Percentiles rank a stretch among this genome's conserved stretches.
phyloP scores from a whole-genome alignment of 257 asterid species.

The Gynochthodes officinalis region DNA sequence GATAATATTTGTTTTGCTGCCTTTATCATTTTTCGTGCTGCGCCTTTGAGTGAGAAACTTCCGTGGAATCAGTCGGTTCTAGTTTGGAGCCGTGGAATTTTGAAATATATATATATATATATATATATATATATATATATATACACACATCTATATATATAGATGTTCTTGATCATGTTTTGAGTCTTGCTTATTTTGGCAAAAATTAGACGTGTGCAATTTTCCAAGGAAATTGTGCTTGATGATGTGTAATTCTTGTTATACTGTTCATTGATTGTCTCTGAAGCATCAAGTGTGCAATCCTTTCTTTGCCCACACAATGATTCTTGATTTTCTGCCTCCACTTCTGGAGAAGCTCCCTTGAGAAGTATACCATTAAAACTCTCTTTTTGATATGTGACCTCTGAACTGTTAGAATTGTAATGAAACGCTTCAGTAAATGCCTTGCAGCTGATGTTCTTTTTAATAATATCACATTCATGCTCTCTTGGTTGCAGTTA shows the following conservation, averaged over 20 bases:
- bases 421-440: background rate
- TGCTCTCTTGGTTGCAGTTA: slow-evolving; percentile 10
- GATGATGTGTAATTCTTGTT: background rate
- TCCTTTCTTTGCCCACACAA: background rate
- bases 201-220: background rate
- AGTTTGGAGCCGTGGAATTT: no score
- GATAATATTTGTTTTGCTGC: background rate
- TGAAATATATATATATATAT: no score
- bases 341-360: background rate
- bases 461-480: background rate
- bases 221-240: background rate
- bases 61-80: no score
- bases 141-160: no score
- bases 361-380: no score
- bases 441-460: background rate
- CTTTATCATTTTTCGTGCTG: background rate
- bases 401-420: background rate
- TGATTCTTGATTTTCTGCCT: background rate
- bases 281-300: background rate
- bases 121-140: no score
- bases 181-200: no score
- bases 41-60: background rate
- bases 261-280: background rate
- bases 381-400: background rate
- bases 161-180: no score